Percentiles rank a stretch among this genome's conserved stretches.
Evolutionary conservation across 768 basidiomycete species (phyloP).

Genomic region (Strobilomyces dryophilus): DNA sequence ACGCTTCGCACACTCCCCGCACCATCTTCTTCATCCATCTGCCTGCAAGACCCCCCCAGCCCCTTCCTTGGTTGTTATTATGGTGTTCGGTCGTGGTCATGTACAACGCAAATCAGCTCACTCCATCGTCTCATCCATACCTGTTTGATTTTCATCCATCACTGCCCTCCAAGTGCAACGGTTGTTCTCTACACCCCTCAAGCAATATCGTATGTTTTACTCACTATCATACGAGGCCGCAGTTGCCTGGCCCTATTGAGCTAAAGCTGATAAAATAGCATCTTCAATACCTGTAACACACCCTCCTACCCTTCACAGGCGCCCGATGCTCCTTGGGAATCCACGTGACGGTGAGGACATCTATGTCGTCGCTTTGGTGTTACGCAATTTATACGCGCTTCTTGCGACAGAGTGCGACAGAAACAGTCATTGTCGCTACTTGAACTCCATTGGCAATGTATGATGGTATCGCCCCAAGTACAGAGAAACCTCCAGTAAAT

Average conservation of each 20-base stretch:
- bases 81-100: conserved; percentile 34
- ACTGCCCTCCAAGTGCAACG: conserved; percentile 28
- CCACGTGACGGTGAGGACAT: conserved; percentile 12
- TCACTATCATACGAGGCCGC: conserved; percentile 14
- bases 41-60: conserved; percentile 19
- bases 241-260: conserved; percentile 14
- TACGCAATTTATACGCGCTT: conserved; percentile 1
- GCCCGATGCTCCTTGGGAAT: conserved; percentile 11
- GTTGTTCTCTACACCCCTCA: conserved; percentile 23
- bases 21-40: conserved; percentile 22
- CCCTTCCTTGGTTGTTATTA: conserved; percentile 33
- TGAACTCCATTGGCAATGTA: neutral
- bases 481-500: conserved; percentile 13
- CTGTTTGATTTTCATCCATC: conserved; percentile 27
- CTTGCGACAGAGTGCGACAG: neutral
- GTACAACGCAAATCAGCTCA: conserved; percentile 34
- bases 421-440: neutral
- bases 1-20: conserved; percentile 21
- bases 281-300: conserved; percentile 9
- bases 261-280: too few relatives aligned
- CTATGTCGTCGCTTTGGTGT: neutral
- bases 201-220: conserved; percentile 31
- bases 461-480: neutral
- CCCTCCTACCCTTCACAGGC: conserved; percentile 9
- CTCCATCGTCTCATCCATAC: conserved; percentile 26